Conservation (phyloP, 2,329 filamentous ascomycete genomes). For the Verticillium albo-atrum region DNA sequence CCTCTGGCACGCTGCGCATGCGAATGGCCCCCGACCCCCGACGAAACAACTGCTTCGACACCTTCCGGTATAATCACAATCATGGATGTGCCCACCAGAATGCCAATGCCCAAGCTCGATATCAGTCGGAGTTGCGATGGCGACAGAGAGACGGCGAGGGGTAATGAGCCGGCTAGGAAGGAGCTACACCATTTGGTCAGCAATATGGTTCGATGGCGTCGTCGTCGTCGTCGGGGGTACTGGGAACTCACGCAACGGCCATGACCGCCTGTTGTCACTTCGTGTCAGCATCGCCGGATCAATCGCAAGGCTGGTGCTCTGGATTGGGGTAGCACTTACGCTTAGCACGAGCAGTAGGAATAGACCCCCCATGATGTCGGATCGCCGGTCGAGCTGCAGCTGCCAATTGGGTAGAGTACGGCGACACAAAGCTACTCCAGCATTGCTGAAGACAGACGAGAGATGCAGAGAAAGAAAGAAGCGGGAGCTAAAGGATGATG, state of each 20-base stretch:
- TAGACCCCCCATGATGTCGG: slow-evolving; percentile 31
- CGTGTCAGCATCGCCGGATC: slow-evolving; percentile 13
- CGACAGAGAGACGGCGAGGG: slow-evolving; percentile 82
- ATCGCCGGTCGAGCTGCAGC: not conserved
- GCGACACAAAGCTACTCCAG: not conserved
- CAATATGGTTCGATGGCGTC: not conserved
- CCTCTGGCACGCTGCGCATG: not conserved
- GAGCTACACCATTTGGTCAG: slow-evolving; percentile 53
- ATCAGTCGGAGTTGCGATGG: slow-evolving; percentile 83
- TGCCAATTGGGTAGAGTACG: not conserved
- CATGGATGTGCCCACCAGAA: slow-evolving; percentile 89
- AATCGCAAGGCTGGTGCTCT: not conserved
- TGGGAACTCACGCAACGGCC: slow-evolving; percentile 49
- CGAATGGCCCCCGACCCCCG: slow-evolving; percentile 31
- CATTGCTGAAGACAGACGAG: not conserved
- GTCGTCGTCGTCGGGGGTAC: not conserved
- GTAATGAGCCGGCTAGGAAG: slow-evolving; percentile 87
- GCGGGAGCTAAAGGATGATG: not conserved
- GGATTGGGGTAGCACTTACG: slow-evolving; percentile 22
- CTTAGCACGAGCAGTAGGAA: slow-evolving; percentile 34
- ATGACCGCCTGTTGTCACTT: slow-evolving; percentile 42
- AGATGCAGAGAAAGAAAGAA: not conserved
- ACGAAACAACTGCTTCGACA: slow-evolving; percentile 78
- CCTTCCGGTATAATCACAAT: slow-evolving; percentile 98
- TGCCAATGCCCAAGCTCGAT: slow-evolving; percentile 87